phyloP scores from a whole-genome alignment of 2,329 filamentous ascomycete genomes.

The Ceratocystis cacaofunesta region DNA sequence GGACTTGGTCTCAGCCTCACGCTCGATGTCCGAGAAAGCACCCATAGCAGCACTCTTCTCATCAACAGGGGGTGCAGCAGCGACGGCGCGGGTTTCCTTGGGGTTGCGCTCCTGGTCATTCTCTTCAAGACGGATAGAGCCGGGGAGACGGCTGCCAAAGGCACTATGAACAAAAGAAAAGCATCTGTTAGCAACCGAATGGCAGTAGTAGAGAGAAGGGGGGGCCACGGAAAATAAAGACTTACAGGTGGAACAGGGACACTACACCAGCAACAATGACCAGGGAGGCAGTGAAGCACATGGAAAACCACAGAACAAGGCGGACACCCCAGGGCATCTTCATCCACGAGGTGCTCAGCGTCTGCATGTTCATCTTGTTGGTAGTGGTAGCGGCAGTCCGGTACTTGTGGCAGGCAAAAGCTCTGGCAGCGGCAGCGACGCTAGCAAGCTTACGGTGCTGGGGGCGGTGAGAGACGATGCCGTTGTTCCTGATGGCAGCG shows the following conservation, averaged over 20 bases:
- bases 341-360: slow-evolving; percentile 9
- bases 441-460: background rate
- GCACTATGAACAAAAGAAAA: background rate
- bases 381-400: background rate
- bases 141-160: background rate
- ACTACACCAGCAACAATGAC: slow-evolving; percentile 4
- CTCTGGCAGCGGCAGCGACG: background rate
- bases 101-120: background rate
- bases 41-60: background rate
- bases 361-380: background rate
- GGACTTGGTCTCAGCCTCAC: background rate
- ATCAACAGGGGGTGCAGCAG: background rate
- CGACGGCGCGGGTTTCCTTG: background rate
- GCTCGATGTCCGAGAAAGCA: background rate
- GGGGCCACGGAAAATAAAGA: background rate
- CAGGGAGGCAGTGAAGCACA: slow-evolving; percentile 11
- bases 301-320: slow-evolving; percentile 12
- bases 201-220: background rate
- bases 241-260: slow-evolving; percentile 10
- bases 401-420: background rate
- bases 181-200: background rate
- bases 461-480: background rate
- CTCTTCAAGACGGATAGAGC: slow-evolving; percentile 13
- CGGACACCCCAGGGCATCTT: slow-evolving; percentile 10
- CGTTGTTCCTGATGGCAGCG: background rate